Evolutionary conservation across 345 rosid species (phyloP), one percentile per base, ranked within the genome.

Genomic region (Tarenaya hassleriana): DNA sequence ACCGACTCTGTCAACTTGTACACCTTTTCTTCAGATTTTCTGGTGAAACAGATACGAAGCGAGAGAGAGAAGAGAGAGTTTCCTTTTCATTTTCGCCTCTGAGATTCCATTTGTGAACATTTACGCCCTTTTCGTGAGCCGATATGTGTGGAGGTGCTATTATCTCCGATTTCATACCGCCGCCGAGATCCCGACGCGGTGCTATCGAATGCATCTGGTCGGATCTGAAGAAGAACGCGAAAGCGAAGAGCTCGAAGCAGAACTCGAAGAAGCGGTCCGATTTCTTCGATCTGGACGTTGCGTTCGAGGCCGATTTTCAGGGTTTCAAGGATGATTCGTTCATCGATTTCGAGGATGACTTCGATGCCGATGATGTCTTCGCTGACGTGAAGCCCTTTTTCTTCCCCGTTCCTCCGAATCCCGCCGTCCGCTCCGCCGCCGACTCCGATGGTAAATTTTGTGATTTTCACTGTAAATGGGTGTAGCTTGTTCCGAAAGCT

Each of bases 71-170:
- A 1, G 0, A 44, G 3, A 38, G 10, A 41, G 7, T 16, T 1
- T 37, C 29, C n/a, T n/a, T 34, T 57, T 35, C 21, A 17, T 41
- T 64, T 57, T 64, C 37, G 53, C 58, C 54, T 5, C 48, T 5
- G 50, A 51, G 37, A 12, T 64, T 58, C 9, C 39, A 29, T 52
- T 39, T 58, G 34, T 39, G 43, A 45, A 15, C 52, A 66, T 58
- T 65, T 29, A 50, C 50, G 49, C 60, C 67, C 32, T 43, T 21
- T 20, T 41, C 40, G 21, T 32, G 29, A 42, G 20, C 27, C 48
- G 67, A 52, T 83, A 92, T 92, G 98, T 92, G 98, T 81, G 98
- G 98, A 73, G 98, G 98, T 62, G 90, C 98, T 20, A 83, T 88
- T 34, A 92, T 92, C 68, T 77, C 96, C 64, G 95, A 70, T 52